These are phyloP conservation scores for Pleurotus citrinopileatus DNA, from an alignment of 768 basidiomycete species.

Conservation along the genomic window DNA sequence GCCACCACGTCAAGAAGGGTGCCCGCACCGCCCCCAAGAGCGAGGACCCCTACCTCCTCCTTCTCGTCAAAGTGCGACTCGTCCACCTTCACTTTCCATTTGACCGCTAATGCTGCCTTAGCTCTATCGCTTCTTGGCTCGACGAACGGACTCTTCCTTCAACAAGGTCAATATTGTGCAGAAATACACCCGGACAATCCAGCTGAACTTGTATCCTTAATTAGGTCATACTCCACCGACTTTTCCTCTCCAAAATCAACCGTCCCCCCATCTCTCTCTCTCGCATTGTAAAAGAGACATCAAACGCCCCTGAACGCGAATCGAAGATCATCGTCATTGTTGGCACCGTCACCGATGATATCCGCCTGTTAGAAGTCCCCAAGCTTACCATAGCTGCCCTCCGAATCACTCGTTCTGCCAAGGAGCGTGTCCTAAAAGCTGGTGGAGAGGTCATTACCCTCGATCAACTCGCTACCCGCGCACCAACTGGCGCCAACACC, in stretches of 20 bases:
- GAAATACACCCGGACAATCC: neutral
- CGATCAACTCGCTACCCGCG: slow-evolving; percentile 93
- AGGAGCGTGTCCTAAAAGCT: slow-evolving; percentile 92
- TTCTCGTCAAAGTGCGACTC: slow-evolving; percentile 87
- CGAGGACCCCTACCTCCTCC: slow-evolving; percentile 98
- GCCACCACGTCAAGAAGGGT: slow-evolving; percentile 99
- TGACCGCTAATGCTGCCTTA: slow-evolving; percentile 26
- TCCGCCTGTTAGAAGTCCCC: slow-evolving; percentile 81
- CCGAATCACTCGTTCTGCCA: slow-evolving; percentile 89
- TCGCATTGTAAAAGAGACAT: slow-evolving; percentile 82
- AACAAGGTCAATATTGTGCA: slow-evolving; percentile 67
- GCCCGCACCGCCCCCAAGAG: slow-evolving; percentile 93
- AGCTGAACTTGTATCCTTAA: slow-evolving; percentile 19
- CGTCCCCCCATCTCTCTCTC: slow-evolving; percentile 96
- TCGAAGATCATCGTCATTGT: slow-evolving; percentile 89
- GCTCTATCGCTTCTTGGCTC: slow-evolving; percentile 99
- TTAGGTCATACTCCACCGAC: slow-evolving; percentile 89
- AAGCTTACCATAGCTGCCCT: slow-evolving; percentile 94
- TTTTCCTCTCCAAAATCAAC: slow-evolving; percentile 97
- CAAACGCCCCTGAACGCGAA: slow-evolving; percentile 56
- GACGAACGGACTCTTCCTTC: slow-evolving; percentile 92
- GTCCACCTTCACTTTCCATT: neutral
- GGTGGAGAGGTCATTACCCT: slow-evolving; percentile 95
- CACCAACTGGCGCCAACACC: slow-evolving; percentile 95
- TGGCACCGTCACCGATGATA: slow-evolving; percentile 93